These are phyloP conservation scores for Eragrostis tef DNA, from an alignment of 202 grass and related monocot genomes.

Conservation along the genomic window DNA sequence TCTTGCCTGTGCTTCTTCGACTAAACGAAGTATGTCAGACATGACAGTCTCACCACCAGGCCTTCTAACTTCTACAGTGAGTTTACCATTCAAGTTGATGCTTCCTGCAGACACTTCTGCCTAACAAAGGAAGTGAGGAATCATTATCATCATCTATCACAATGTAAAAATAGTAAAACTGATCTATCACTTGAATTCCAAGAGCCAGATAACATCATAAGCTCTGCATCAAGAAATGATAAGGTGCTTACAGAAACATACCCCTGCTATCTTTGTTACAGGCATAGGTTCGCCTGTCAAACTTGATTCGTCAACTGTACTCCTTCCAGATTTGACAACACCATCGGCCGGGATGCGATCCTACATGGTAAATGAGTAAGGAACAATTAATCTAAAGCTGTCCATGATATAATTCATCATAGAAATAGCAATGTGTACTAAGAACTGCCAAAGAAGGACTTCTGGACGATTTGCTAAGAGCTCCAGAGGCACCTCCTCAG, in stretches of 20 bases:
- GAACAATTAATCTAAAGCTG: slow-evolving; percentile 35
- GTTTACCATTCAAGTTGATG: slow-evolving; percentile 95
- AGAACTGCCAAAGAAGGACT: slow-evolving; percentile 5
- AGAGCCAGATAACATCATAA: slow-evolving; percentile 21
- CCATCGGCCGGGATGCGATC: slow-evolving; percentile 89
- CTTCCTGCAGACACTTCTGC: slow-evolving; percentile 90
- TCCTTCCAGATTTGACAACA: slow-evolving; percentile 87
- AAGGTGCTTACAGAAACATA: slow-evolving; percentile 46
- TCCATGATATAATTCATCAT: slow-evolving; percentile 19
- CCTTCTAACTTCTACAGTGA: slow-evolving; percentile 90
- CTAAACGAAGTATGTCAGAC: slow-evolving; percentile 88
- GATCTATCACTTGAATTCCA: slow-evolving; percentile 25
- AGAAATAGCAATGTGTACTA: slow-evolving; percentile 7
- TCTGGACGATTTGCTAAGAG: no score
- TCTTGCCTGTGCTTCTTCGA: slow-evolving; percentile 92
- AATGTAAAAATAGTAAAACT: slow-evolving; percentile 25
- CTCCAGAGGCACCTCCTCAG: no score
- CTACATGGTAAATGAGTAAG: slow-evolving; percentile 54
- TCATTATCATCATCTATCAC: slow-evolving; percentile 34
- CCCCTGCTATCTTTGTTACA: slow-evolving; percentile 87
- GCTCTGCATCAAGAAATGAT: slow-evolving; percentile 23
- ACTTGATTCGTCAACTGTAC: slow-evolving; percentile 95
- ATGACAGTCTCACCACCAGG: slow-evolving; percentile 91
- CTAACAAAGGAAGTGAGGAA: slow-evolving; percentile 56
- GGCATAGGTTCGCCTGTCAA: slow-evolving; percentile 94